phyloP scores from a whole-genome alignment of 192 early-diverging fungal genomes.

The Podila horticola region DNA sequence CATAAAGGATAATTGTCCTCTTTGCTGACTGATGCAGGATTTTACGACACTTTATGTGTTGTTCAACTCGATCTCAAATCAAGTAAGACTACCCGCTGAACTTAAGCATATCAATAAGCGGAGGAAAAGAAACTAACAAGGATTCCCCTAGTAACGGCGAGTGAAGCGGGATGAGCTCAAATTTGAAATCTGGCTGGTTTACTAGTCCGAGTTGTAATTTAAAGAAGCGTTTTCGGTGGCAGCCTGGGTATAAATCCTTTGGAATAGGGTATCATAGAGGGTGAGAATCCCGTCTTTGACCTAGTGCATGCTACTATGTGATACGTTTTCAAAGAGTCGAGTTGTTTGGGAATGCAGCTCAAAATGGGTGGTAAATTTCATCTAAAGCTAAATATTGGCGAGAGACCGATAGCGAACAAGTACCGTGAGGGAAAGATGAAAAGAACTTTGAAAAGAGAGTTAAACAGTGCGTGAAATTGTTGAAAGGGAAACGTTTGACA shows the following conservation, averaged over 20 bases:
- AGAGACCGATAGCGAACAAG: constrained; percentile 90
- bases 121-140: constrained; percentile 86
- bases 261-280: constrained; percentile 77
- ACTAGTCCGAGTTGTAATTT: constrained; percentile 68
- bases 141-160: constrained; percentile 83
- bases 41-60: constrained; percentile 7
- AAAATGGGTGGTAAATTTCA: constrained; percentile 81
- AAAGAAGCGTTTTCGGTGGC: constrained; percentile 60
- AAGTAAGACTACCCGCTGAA: constrained; percentile 77
- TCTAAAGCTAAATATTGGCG: constrained; percentile 84
- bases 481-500: constrained; percentile 78
- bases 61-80: constrained; percentile 63
- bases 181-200: constrained; percentile 67
- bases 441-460: constrained; percentile 87
- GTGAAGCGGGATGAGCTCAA: constrained; percentile 80
- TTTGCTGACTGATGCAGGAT: constrained; percentile 23
- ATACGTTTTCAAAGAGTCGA: constrained; percentile 74
- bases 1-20: constrained; percentile 19
- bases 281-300: constrained; percentile 76
- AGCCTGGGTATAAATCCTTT: constrained; percentile 66
- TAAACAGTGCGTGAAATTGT: constrained; percentile 86
- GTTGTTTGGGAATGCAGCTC: constrained; percentile 81
- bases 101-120: constrained; percentile 87
- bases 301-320: constrained; percentile 50
- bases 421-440: constrained; percentile 90